A percentile compares a stretch with the other conserved stretches of the same genome.
These are phyloP conservation scores for Ophiosphaerella herpotricha DNA, from an alignment of 2,329 filamentous ascomycete genomes.

Conservation along the genomic window DNA sequence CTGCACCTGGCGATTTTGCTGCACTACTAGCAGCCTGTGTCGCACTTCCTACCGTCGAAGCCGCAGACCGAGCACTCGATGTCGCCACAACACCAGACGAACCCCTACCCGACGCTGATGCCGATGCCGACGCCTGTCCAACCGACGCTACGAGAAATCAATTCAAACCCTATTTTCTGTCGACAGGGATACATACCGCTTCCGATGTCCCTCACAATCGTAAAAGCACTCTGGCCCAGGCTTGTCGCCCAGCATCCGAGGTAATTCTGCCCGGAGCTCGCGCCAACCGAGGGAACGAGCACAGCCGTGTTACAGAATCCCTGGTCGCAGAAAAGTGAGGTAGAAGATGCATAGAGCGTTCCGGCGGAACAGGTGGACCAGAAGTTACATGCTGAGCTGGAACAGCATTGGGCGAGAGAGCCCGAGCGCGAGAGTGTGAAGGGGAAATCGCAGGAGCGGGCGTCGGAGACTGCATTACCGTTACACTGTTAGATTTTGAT, in stretches of 20 bases:
- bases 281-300: slow-evolving; percentile 24
- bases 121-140: not conserved
- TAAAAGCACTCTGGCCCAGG: slow-evolving; percentile 15
- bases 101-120: not conserved
- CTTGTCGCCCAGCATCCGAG: slow-evolving; percentile 31
- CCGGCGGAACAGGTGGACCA: slow-evolving; percentile 26
- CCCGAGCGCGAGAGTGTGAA: slow-evolving; percentile 24
- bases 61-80: not conserved
- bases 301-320: slow-evolving; percentile 31
- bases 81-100: not conserved
- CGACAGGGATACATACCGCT: not conserved
- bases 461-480: slow-evolving; percentile 18
- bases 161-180: not conserved
- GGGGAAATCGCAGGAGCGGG: slow-evolving; percentile 29
- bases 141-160: not conserved
- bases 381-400: slow-evolving; percentile 19
- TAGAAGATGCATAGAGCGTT: slow-evolving; percentile 20
- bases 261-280: slow-evolving; percentile 16
- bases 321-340: slow-evolving; percentile 26
- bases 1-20: not conserved
- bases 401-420: slow-evolving; percentile 29
- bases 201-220: slow-evolving; percentile 1
- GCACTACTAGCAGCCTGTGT: not conserved
- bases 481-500: no score
- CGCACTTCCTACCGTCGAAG: not conserved